Evolutionary conservation across 768 basidiomycete species (phyloP).

Genomic region (Coprinopsis sp.): DNA sequence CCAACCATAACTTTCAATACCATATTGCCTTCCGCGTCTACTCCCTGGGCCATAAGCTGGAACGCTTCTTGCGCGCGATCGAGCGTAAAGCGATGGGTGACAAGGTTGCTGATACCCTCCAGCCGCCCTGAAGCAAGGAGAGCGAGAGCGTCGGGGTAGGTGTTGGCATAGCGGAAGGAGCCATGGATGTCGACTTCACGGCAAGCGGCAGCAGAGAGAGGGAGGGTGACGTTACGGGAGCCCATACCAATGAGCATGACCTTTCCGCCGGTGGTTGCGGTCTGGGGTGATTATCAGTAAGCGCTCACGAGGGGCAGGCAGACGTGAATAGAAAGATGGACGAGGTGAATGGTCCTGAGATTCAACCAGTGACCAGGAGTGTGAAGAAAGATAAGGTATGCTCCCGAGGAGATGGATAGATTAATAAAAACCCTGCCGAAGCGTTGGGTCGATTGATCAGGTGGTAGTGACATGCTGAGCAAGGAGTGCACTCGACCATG

Average conservation of each 20-base stretch:
- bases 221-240: slow-evolving; percentile 72
- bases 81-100: slow-evolving; percentile 74
- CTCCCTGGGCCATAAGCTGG: slow-evolving; percentile 71
- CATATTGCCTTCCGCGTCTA: slow-evolving; percentile 73
- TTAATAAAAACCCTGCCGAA: no score
- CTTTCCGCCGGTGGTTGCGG: slow-evolving; percentile 79
- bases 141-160: slow-evolving; percentile 80
- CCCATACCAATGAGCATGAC: slow-evolving; percentile 98
- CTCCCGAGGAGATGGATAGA: slow-evolving; percentile 13
- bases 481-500: background rate
- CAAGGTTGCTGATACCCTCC: slow-evolving; percentile 61
- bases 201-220: slow-evolving; percentile 75
- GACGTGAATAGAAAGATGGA: no score
- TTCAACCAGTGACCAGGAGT: no score
- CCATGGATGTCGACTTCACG: slow-evolving; percentile 93
- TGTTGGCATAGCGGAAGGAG: slow-evolving; percentile 88
- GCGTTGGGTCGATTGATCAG: no score
- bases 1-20: slow-evolving; percentile 90
- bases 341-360: no score
- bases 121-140: slow-evolving; percentile 69
- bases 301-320: no score
- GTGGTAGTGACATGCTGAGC: background rate
- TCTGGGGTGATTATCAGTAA: no score
- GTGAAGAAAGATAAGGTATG: background rate
- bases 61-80: slow-evolving; percentile 70